Evolutionary conservation across 2,329 filamentous ascomycete genomes (phyloP), one percentile per base, ranked within the genome.

Genomic region (Penicillium sp.): DNA sequence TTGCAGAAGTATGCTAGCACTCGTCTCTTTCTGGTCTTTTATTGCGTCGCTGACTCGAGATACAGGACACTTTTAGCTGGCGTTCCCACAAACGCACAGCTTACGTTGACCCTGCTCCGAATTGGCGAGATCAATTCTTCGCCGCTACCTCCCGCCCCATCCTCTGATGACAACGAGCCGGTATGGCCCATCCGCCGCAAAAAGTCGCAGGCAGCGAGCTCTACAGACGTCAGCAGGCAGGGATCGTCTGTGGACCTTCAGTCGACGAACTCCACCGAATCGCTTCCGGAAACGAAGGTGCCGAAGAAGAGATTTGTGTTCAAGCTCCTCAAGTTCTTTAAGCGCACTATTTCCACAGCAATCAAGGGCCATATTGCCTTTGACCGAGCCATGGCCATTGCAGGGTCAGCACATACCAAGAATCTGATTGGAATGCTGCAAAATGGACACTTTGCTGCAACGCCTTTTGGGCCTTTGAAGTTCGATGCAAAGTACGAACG

Each of bases 81-180:
- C 2, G 86, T 94, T 0, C 91, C 91, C 0, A 96, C 90, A 1
- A 94, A 95, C 65, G 90, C 90, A 2, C 91, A 96, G 67, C 83
- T 95, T 18, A 87, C 90, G 0, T 78, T 95, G 32, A 94, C 91
- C 0, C 80, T 95, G 1, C 83, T 95, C 9, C 87, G 91, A 9
- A 85, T 93, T 31, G 90, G 90, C 40, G 91, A 95, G 72, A 84
- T 84, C 18, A 92, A 92, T 73, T 89, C 89, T 60, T 86, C 89
- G 0, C 91, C 91, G 0, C 73, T 95, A 0, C 90, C 90, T 0
- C 86, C 83, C 16, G 80, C 82, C 21, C 83, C 83, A 8, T 70
- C 69, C 15, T 69, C 77, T 12, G 58, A 67, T 3, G 60, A 72
- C 13, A 72, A 78, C 15, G 63, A 63, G 29, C 60, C 57, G 9